Conservation (phyloP, 2,329 filamentous ascomycete genomes). For the Neofusicoccum sp. region DNA sequence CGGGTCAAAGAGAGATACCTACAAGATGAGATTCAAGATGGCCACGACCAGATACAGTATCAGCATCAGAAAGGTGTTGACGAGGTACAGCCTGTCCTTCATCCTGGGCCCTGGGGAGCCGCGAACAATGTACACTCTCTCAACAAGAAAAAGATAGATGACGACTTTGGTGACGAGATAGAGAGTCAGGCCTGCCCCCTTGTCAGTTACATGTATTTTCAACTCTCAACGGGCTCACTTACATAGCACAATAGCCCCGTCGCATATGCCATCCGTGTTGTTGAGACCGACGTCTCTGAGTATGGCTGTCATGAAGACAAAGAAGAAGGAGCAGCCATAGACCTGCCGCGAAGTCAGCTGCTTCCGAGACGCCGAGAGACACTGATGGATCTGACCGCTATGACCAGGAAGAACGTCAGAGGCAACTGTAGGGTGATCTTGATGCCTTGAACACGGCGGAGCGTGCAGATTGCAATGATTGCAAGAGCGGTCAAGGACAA, state of each 20-base stretch:
- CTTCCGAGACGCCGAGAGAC: no score
- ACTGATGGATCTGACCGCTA: background rate
- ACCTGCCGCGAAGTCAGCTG: background rate
- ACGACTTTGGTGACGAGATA: background rate
- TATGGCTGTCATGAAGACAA: background rate
- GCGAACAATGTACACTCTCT: slow-evolving; percentile 3
- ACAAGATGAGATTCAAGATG: background rate
- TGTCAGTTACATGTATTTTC: background rate
- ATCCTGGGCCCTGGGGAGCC: background rate
- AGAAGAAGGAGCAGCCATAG: background rate
- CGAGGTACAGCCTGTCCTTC: background rate
- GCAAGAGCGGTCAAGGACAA: background rate
- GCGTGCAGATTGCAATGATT: background rate
- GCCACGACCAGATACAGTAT: background rate
- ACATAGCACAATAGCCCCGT: slow-evolving; percentile 1
- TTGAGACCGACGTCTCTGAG: background rate
- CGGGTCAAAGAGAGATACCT: background rate
- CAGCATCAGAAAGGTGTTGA: background rate
- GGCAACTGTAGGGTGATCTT: background rate
- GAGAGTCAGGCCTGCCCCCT: background rate
- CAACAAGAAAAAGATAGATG: slow-evolving; percentile 2
- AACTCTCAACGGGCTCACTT: background rate
- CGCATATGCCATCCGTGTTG: background rate
- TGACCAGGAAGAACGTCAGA: background rate
- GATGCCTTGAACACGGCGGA: background rate